These are phyloP conservation scores for Juglanconis juglandina DNA, from an alignment of 2,329 filamentous ascomycete genomes.

Conservation along the genomic window DNA sequence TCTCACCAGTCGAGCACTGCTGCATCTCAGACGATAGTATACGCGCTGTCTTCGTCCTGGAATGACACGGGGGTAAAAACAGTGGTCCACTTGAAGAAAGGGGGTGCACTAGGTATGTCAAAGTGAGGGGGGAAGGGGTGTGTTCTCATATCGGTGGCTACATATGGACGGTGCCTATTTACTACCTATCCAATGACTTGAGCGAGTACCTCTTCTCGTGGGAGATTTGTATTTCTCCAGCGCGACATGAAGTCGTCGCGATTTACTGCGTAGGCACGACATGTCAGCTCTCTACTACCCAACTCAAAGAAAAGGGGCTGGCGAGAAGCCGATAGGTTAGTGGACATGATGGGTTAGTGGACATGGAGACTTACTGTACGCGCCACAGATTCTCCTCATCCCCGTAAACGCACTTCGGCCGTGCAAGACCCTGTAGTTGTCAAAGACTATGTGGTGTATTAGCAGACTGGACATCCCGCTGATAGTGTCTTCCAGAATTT, in stretches of 20 bases:
- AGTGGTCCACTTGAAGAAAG: no score
- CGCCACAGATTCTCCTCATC: slow-evolving; percentile 82
- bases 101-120: no score
- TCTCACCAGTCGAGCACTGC: no score
- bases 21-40: no score
- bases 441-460: slow-evolving; percentile 62
- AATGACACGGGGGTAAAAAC: no score
- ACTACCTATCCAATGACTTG: slow-evolving; percentile 25
- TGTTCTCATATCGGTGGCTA: no score
- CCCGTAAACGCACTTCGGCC: slow-evolving; percentile 81
- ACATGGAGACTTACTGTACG: slow-evolving; percentile 65
- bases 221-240: slow-evolving; percentile 68
- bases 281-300: slow-evolving; percentile 16
- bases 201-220: slow-evolving; percentile 40
- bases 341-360: neutral
- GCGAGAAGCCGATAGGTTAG: no score
- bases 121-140: no score
- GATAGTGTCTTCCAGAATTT: neutral
- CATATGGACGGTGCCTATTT: no score
- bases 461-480: neutral
- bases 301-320: neutral
- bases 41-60: no score
- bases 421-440: slow-evolving; percentile 94
- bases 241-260: slow-evolving; percentile 78
- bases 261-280: slow-evolving; percentile 53